Conservation (phyloP, 2,329 filamentous ascomycete genomes). For the Calonectria hongkongensis region DNA sequence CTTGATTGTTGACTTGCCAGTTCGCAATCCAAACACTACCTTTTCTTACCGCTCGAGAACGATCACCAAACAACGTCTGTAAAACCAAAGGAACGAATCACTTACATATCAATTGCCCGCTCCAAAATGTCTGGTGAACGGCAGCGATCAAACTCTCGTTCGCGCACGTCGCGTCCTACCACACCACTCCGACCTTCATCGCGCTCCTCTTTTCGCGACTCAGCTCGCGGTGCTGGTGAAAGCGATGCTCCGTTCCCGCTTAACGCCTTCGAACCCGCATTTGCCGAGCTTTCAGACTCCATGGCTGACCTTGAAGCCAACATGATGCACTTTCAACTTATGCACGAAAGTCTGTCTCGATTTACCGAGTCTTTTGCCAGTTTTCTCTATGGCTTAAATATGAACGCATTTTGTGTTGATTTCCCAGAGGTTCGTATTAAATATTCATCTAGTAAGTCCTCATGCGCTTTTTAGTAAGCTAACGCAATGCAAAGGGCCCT, state of each 20-base stretch:
- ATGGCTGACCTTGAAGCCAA: slow-evolving; percentile 98
- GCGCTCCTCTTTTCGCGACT: slow-evolving; percentile 90
- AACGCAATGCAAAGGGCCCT: slow-evolving; percentile 76
- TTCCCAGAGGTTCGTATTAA: slow-evolving; percentile 85
- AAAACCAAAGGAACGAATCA: neutral
- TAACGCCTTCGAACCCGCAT: slow-evolving; percentile 89
- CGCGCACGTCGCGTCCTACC: slow-evolving; percentile 84
- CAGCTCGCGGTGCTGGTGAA: slow-evolving; percentile 73
- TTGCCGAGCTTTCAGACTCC: slow-evolving; percentile 93
- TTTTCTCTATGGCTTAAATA: slow-evolving; percentile 96
- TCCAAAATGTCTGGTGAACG: slow-evolving; percentile 54
- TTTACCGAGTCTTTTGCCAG: slow-evolving; percentile 98
- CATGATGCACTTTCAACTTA: slow-evolving; percentile 96
- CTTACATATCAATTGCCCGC: neutral
- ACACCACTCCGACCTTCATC: slow-evolving; percentile 94
- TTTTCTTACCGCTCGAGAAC: neutral
- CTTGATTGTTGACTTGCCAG: slow-evolving; percentile 16
- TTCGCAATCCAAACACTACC: neutral
- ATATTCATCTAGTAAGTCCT: slow-evolving; percentile 1
- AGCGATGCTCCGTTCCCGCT: slow-evolving; percentile 79
- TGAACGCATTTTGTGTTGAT: slow-evolving; percentile 99
- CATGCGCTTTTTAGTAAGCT: slow-evolving; percentile 23
- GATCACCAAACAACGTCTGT: neutral
- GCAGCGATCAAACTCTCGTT: slow-evolving; percentile 74
- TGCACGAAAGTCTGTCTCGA: slow-evolving; percentile 94